Evolutionary conservation across 345 rosid genomes (phyloP), one percentile per base, ranked within the genome.

Genomic region (Populus davidiana): DNA sequence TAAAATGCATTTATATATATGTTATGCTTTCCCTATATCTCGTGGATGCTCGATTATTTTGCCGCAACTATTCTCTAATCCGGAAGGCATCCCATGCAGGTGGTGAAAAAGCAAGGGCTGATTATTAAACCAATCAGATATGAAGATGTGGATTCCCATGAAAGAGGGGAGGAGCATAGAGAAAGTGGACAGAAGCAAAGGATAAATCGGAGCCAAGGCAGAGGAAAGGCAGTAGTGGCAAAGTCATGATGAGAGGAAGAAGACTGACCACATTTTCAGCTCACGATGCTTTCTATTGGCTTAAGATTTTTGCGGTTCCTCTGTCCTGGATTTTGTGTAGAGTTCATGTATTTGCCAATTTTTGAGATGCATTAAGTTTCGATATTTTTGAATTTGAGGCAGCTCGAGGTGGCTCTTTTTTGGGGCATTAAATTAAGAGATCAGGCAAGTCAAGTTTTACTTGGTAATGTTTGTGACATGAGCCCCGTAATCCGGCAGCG

Each of bases 81-180:
- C 13, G 14, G 17, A 75, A 59, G 77, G 31, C 64, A 36, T 20
- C 31, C 11, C 17, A 23, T 67, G 77, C 88, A 93, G 99, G 93
- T 93, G 81, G 90, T 89, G 86, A 93, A 92, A 86, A 96, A 78
- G 75, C 56, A 92, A 14, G 99, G 98, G 54, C 82, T 86, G 54
- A 92, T 87, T 27, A 93, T 93, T 75, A 88, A 92, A 77, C 99
- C 99, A 11, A 85, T 96, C 54, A 86, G 84, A 78, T 91, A 83
- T 66, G 86, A 89, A 88, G 94, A 91, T 75, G 87, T 89, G 79
- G 89, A 91, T 85, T 87, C 89, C 33, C 86, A 90, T 70, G 93
- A 87, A 44, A 87, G 83, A 70, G 79, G 25, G 2, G 88, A 82
- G 78, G 87, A 85, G 10, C 74, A 77, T 43, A 81, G 82, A 64